Base-by-base conservation (phyloP, 2,329 filamentous ascomycete species). In the Cladosporium sp. region DNA sequence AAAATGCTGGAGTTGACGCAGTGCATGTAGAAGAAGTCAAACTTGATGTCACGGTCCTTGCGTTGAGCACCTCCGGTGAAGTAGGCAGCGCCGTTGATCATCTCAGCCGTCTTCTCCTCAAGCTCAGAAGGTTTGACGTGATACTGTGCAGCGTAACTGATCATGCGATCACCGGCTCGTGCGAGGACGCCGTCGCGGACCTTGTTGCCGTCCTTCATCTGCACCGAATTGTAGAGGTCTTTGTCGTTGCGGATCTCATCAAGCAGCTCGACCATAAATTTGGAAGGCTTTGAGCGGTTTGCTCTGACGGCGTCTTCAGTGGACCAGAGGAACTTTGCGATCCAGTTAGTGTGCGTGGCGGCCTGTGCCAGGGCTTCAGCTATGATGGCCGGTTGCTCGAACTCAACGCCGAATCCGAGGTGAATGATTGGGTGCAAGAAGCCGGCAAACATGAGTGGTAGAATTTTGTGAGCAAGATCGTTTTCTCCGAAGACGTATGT, bases 1-100 rank as follows among this genome's bases (percentile, higher is more conserved):
- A 92, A 93, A 59, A 95, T 82, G n/a, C 85, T 84, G 9, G 76
- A 74, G 64, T 86, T 96, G 59, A 92, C 72, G 62, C 83, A 81
- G 69, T 96, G 91, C 62, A 91, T 90, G 64, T 74, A 76, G 73
- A 85, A 93, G 68, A 96, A 96, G 66, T 95, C 91, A 66, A 89
- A 83, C 66, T 86, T 90, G 46, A 85, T 74, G 18, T 76, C 68
- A 65, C 90, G 86, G 1, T 76, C 74, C 0, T 81, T 80, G 31
- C 79, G 74, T 60, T 87, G 79, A 0, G 88, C 81, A 1, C 84
- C 80, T 0, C 69, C 72, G n/a, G 79, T 77, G 61, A 76, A 81
- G 63, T 79, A 82, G 0, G 75, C 78, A 70, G 75, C 69, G 0
- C 80, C 75, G 58, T 92, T 84, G 44, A 85, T 83, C 84, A 95